Evolutionary conservation across 345 rosid species (phyloP), one percentile per base, ranked within the genome.

Genomic region (Cardamine occulta): DNA sequence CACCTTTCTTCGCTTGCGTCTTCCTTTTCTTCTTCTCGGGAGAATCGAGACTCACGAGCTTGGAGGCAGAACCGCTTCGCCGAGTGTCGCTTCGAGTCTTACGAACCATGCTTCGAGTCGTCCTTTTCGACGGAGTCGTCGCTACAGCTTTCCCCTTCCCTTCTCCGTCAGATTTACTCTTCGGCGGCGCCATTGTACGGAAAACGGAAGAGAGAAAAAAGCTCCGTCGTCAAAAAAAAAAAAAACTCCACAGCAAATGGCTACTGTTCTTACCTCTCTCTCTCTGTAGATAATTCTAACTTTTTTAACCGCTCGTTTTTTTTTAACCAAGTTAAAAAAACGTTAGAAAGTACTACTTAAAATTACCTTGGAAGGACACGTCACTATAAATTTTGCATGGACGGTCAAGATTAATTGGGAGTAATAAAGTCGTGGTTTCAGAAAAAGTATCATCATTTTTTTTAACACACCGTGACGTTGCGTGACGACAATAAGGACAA

Each of bases 101-200:
- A 0, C 71, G 71, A 55, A 0, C 12, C 80, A 76, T 70, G 60
- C 75, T 77, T 35, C 72, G 75, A 32, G 66, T 56, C 61, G 55
- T 10, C 15, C 72, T 63, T 0, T 40, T 8, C 12, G 80, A 32
- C 15, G 70, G 6, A 44, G 18, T 15, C 19, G 31, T 1, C 12
- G 4, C 65, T 42, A 63, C 70, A 8, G 65, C 12, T 69, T 76
- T 76, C 10, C 42, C 68, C 21, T 75, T 75, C 0, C 24, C 63
- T 18, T 62, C 28, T 59, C 63, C 68, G 11, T 7, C 52, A n/a
- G n/a, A 35, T 8, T 63, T 53, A 12, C 7, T 48, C 63, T 68
- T 61, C 52, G 15, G 17, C 47, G 74, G 80, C 52, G 80, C 70
- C 80, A 75, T 69, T 45, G 34, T 34, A 52, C 48, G 12, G 14